Evolutionary conservation across 495 filamentous ascomycete genomes (phyloP), one percentile per base, ranked within the genome.

Genomic region (Bryoglossum gracile): DNA sequence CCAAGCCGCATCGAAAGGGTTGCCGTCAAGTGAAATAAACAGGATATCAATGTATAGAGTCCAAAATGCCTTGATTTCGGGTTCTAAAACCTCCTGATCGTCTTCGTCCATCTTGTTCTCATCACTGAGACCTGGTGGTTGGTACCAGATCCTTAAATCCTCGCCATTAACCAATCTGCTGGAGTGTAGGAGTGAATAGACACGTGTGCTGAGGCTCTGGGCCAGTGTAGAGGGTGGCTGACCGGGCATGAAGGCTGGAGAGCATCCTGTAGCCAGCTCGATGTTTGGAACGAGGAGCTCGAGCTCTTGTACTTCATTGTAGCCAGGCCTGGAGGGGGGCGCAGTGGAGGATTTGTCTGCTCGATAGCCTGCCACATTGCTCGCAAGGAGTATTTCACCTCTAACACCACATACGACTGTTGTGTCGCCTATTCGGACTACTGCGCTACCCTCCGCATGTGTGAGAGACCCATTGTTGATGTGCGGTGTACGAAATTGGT

Each of bases 1-100:
- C 91, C 90, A 97, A 0, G 87, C 86, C 2, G 83, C 84, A 53
- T 97, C 90, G 56, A 97, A 89, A 11, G 87, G 77, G 59, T 90
- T 94, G 0, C 91, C 91, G 43, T 94, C 90, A 11, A 94, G 77
- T 0, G 87, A 91, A 45, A 96, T 81, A 62, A 94, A 87, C 60
- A 95, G 75, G 19, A 94, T 65, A 65, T 95, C 89, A 51, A 98
- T 89, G 58, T 95, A 95, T 2, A 98, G 79, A 8, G 83, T 81
- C 91, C 91, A 98, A 62, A 88, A 97, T 4, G 81, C 90, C 62
- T 87, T 88, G 25, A 88, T 68, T 57, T 84, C 75, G 11, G 48
- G 54, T 30, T 65, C 61, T 6, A 61, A 62, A 3, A 67, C 64
- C 22, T 70, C 69, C 5, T 68, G 63, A 0, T 59, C 73, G 54